Evolutionary conservation across 805 yeast species (phyloP), one percentile per base, ranked within the genome.

Genomic region (Limtongozyma cylindracea): DNA sequence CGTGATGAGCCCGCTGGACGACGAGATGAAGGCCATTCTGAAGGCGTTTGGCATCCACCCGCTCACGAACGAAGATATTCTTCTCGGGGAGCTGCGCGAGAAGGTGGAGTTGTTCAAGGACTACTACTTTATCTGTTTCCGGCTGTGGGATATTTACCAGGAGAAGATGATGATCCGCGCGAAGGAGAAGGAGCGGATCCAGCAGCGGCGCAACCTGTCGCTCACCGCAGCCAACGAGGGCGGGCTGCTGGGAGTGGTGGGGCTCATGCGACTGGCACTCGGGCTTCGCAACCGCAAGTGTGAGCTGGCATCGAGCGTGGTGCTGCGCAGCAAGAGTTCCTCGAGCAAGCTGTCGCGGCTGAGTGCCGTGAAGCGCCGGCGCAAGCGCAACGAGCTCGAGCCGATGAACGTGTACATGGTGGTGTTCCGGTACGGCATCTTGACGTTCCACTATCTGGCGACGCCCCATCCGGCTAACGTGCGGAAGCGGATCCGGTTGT

Each of bases 401-500:
- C 94, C 98, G 1, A 54, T 88, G 34, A 80, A 82, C 35, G 80
- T 88, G 61, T 88, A 88, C 43, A 72, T 82, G 34, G 66, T 84
- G 31, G 94, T 88, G 6, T 88, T 84, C 49, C 63, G 69, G 27
- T 70, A 78, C 27, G 96, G 91, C 11, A 92, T 88, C 4, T 47
- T 88, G 18, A 80, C 95, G 0, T 80, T 88, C 48, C 98, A 88
- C 46, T 78, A 77, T 43, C 69, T 78, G 7, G 84, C 94, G 8
- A 78, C 95, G 0, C 92, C 94, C 3, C 98, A 88, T 43, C 91
- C 96, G 0, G 74, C 80, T 21, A 88, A 88, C 37, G 98, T 88
- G 16, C 62, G 98, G 32, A 60, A 96, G 41, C 63, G 98, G 40
- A 91, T 92, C 0, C 56, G 98, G 25, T 48, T 88, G 29, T 53